phyloP scores from a whole-genome alignment of 164 flowering plant species.

The Echeveria elegans region DNA sequence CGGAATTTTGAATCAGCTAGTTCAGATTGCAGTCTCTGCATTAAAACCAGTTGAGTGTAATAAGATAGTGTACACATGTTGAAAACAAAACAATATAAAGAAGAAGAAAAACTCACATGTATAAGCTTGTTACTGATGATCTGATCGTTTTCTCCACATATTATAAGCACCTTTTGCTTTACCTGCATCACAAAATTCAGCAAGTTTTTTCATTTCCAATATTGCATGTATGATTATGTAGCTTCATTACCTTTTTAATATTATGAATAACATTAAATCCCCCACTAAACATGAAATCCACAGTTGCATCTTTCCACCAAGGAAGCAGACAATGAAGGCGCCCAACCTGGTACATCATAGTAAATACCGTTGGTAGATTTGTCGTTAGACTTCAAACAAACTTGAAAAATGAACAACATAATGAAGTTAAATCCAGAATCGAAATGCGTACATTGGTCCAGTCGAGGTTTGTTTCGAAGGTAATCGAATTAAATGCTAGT shows the following conservation, averaged over 20 bases:
- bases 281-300: conserved; percentile 80
- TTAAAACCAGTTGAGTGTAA: not conserved
- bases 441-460: conserved; percentile 40
- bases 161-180: conserved; percentile 53
- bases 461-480: conserved; percentile 36
- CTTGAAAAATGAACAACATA: not conserved
- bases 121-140: conserved; percentile 52
- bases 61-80: no score
- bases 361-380: not conserved
- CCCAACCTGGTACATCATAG: conserved; percentile 37
- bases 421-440: not conserved
- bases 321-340: conserved; percentile 85
- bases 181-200: conserved; percentile 28
- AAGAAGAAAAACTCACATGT: conserved; percentile 29
- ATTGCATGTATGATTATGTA: not conserved
- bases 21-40: conserved; percentile 58
- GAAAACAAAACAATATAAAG: not conserved
- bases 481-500: conserved; percentile 28
- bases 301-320: conserved; percentile 93
- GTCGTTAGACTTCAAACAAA: conserved; percentile 5
- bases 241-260: conserved; percentile 46
- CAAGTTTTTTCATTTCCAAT: not conserved
- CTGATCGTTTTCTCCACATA: conserved; percentile 66
- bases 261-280: conserved; percentile 62
- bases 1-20: conserved; percentile 44